Conservation (phyloP, 192 early-diverging fungal genomes). For the Rhizophagus sp. region DNA sequence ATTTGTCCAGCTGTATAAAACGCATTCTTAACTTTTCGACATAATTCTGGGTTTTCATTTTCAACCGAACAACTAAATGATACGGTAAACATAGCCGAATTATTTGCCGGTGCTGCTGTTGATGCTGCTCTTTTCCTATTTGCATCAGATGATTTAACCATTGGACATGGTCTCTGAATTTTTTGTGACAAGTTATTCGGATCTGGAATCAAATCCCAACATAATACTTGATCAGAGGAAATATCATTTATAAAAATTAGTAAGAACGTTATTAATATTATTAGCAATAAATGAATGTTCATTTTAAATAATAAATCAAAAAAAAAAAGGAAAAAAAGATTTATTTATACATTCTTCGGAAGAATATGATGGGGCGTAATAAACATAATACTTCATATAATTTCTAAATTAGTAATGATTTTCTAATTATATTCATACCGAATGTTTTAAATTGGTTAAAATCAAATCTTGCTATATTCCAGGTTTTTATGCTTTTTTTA, state of each 20-base stretch:
- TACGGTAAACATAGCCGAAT: background rate
- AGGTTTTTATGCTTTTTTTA: too few relatives aligned
- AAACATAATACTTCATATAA: too few relatives aligned
- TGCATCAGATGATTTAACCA: background rate
- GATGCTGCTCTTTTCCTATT: background rate
- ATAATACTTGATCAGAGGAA: background rate
- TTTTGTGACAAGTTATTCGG: background rate
- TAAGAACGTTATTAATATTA: background rate
- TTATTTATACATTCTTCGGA: too few relatives aligned
- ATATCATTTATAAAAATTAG: background rate
- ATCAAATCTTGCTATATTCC: too few relatives aligned
- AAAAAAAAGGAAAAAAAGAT: too few relatives aligned
- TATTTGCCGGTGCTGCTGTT: background rate
- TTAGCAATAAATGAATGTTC: background rate
- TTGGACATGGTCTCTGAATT: background rate
- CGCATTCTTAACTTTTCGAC: background rate
- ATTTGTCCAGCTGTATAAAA: background rate
- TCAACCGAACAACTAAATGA: background rate
- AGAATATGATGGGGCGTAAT: too few relatives aligned
- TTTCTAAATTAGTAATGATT: too few relatives aligned
- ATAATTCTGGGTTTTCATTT: background rate
- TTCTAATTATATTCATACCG: too few relatives aligned
- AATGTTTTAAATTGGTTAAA: too few relatives aligned
- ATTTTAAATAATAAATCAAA: background rate
- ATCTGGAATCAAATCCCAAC: background rate